Evolutionary conservation across 805 yeast species (phyloP), one percentile per base, ranked within the genome.

Genomic region (Pichia manshurica): DNA sequence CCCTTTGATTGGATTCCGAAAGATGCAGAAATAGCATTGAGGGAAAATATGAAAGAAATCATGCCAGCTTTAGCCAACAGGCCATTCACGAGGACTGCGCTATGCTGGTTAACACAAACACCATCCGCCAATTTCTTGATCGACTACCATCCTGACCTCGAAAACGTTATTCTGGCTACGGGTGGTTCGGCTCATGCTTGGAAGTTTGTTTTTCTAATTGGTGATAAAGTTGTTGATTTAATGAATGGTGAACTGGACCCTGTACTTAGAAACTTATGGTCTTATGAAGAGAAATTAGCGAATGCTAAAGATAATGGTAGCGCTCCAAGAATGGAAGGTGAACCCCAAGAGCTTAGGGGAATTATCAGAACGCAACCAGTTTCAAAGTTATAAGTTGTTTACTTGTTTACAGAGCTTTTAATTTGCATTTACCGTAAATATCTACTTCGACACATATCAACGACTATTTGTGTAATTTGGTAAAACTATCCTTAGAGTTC

Each of bases 151-250:
- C 63, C 62, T 3, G 38, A 50, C 10, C 21, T 51, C 33, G 38
- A 54, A 34, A 56, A 56, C 37, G 60, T 59, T n/a, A 31, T 57
- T 12, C 12, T 59, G 20, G 61, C 63, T 3, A 59, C 63, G 1
- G 59, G 59, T 29, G 63, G 61, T 20, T 59, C 61, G 10, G 61
- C 59, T 3, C 63, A 59, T 44, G 63, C 56, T 4, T 58, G 61
- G 63, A 58, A 59, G 41, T 57, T 59, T 47, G 61, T 59, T 20
- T 57, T 60, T 1, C 42, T 59, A 23, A 33, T 59, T 15, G 63
- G 63, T 33, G 61, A 59, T 46, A 59, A 59, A 39, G 49, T 58
- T 12, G 56, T 59, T 19, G 61, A 57, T 38, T 49, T 52, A 7
- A 16, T 58, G 37, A 47, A 47, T 16, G 57, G 54, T 3, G 48